Evolutionary conservation across 2,329 filamentous ascomycete species (phyloP).

Genomic region (Fusarium drepaniforme): DNA sequence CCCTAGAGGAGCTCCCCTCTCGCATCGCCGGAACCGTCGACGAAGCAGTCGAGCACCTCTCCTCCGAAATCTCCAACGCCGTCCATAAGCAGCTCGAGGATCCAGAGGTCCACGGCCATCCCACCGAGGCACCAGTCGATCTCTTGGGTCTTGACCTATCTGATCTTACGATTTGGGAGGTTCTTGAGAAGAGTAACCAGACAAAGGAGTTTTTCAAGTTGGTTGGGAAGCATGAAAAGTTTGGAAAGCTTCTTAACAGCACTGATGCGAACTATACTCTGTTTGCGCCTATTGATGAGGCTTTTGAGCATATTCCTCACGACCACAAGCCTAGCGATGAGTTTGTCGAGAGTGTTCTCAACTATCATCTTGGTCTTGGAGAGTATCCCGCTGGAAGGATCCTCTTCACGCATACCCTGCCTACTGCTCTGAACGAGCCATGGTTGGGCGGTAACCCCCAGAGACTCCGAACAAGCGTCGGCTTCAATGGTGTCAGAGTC

Average conservation of each 20-base stretch:
- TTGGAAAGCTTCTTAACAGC: constrained; percentile 80
- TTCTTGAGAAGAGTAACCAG: constrained; percentile 81
- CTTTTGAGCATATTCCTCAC: constrained; percentile 74
- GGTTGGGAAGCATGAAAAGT: constrained; percentile 78
- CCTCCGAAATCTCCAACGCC: constrained; percentile 17
- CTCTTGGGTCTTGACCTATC: constrained; percentile 52
- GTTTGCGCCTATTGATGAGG: constrained; percentile 83
- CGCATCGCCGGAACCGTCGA: constrained; percentile 22
- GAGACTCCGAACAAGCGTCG: constrained; percentile 76
- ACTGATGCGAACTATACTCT: constrained; percentile 82
- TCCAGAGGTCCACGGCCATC: constrained; percentile 2
- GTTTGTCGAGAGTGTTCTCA: constrained; percentile 74
- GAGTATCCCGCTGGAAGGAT: constrained; percentile 75
- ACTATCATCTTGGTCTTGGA: constrained; percentile 81
- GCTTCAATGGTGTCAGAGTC: constrained; percentile 72
- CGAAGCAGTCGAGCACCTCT: constrained; percentile 31
- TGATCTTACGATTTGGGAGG: constrained; percentile 82
- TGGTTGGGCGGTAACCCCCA: constrained; percentile 76
- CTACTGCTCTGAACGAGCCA: constrained; percentile 72
- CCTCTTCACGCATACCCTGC: constrained; percentile 79
- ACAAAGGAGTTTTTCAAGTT: constrained; percentile 82
- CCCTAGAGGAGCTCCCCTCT: constrained; percentile 14
- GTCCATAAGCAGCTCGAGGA: constrained; percentile 26
- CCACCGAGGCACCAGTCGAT: constrained; percentile 3
- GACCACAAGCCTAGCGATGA: constrained; percentile 76